A percentile compares a stretch with the other conserved stretches of the same genome.
These are phyloP conservation scores for Hypoxylon lenormandii DNA, from an alignment of 495 filamentous ascomycete genomes.

Conservation along the genomic window DNA sequence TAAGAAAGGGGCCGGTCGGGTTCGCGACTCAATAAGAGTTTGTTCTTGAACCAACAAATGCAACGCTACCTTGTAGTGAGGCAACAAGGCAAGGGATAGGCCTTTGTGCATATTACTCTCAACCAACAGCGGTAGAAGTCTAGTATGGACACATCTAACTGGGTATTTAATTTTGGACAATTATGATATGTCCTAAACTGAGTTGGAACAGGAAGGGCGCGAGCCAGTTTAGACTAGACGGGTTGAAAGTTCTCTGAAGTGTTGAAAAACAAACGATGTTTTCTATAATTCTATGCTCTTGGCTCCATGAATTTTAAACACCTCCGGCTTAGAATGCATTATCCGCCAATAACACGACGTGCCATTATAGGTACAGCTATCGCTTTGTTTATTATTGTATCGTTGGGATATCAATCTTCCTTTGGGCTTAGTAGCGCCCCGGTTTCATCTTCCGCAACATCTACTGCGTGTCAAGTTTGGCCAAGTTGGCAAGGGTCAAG, in stretches of 20 bases:
- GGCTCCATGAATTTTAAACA: background rate
- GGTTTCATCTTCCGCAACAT: background rate
- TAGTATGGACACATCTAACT: no score
- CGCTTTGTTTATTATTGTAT: background rate
- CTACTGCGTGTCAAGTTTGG: background rate
- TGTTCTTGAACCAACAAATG: no score
- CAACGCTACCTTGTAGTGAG: no score
- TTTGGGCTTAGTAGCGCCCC: background rate
- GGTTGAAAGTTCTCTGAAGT: background rate
- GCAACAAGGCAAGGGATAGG: no score
- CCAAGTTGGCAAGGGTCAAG: background rate
- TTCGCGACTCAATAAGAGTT: background rate
- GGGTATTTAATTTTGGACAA: background rate
- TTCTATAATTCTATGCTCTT: background rate
- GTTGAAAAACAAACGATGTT: background rate
- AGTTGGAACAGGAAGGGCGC: background rate
- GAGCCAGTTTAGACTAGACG: background rate
- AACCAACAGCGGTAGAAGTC: no score
- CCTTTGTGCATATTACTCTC: no score
- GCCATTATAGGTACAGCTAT: background rate
- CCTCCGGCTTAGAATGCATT: background rate
- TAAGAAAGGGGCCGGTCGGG: background rate
- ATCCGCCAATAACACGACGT: background rate
- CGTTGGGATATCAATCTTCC: background rate
- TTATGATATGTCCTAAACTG: background rate